Evolutionary conservation across 495 filamentous ascomycete genomes (phyloP).

Genomic region (Daldinia concentrica): DNA sequence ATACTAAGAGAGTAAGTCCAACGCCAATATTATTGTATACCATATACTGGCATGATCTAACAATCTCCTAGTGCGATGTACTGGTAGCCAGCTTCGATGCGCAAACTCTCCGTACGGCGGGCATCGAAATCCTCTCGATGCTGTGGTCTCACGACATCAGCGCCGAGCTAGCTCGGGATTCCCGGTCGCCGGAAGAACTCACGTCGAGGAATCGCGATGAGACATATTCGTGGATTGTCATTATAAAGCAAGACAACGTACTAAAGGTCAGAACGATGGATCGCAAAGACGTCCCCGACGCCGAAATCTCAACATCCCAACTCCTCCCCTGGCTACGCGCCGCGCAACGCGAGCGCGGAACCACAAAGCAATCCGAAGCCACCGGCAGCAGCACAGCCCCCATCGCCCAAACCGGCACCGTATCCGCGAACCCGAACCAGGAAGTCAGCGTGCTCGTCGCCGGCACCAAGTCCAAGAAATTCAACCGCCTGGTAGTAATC

Average conservation of each 20-base stretch:
- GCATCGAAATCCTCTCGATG: constrained; percentile 77
- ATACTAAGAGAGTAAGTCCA: constrained; percentile 66
- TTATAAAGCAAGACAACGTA: constrained; percentile 80
- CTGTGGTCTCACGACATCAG: constrained; percentile 87
- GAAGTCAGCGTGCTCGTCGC: constrained; percentile 85
- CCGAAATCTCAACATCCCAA: constrained; percentile 77
- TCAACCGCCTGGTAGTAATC: constrained; percentile 83
- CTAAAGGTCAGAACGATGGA: constrained; percentile 80
- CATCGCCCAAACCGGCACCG: constrained; percentile 48
- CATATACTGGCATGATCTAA: constrained; percentile 19
- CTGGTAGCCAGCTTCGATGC: constrained; percentile 88
- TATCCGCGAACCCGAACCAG: constrained; percentile 61
- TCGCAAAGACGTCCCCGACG: constrained; percentile 76
- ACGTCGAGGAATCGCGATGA: constrained; percentile 75
- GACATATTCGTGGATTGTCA: constrained; percentile 85
- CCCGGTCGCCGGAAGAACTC: constrained; percentile 78
- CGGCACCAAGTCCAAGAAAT: constrained; percentile 87
- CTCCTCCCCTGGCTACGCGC: constrained; percentile 81
- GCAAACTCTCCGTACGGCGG: constrained; percentile 75
- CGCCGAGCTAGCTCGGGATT: constrained; percentile 86
- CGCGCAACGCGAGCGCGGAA: constrained; percentile 79
- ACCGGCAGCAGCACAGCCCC: constrained; percentile 51
- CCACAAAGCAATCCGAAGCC: constrained; percentile 52
- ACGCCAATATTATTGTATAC: neutral
- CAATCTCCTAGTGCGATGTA: constrained; percentile 74